These are phyloP conservation scores for Coelastrella sp. DNA, from an alignment of 139 green algal species.

Conservation along the genomic window DNA sequence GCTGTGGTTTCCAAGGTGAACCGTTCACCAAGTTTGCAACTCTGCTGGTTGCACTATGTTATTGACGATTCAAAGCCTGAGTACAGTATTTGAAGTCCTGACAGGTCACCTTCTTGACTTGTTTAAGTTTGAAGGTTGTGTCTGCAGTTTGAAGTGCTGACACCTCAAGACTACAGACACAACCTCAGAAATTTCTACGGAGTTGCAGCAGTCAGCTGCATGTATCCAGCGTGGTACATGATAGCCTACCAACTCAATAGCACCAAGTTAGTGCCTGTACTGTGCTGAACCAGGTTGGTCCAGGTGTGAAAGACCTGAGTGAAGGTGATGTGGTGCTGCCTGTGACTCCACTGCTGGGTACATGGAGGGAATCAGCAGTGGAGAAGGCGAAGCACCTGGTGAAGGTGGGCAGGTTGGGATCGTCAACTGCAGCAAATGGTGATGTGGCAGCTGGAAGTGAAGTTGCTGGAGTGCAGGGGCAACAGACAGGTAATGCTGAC, in stretches of 20 bases:
- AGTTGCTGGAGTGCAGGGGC: neutral
- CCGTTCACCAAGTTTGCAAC: neutral
- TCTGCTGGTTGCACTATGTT: neutral
- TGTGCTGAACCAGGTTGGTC: constrained; percentile 89
- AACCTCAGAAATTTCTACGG: too few species aligned
- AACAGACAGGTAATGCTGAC: neutral
- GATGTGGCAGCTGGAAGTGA: neutral
- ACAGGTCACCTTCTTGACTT: too few species aligned
- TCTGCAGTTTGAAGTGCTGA: too few species aligned
- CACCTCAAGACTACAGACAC: too few species aligned
- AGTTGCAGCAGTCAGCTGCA: too few species aligned
- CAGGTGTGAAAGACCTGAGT: constrained; percentile 80
- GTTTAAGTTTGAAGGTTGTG: too few species aligned
- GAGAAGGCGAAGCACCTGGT: constrained; percentile 78
- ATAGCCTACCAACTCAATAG: too few species aligned
- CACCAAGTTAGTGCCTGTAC: too few species aligned
- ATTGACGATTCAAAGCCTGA: too few species aligned
- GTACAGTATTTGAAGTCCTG: too few species aligned
- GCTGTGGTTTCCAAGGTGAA: constrained; percentile 81
- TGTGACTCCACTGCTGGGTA: constrained; percentile 71
- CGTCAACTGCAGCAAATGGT: neutral
- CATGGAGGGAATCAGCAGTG: constrained; percentile 80
- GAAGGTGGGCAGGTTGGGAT: constrained; percentile 54
- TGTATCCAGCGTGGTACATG: too few species aligned
- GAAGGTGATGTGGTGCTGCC: constrained; percentile 91